Base-by-base conservation (phyloP, 2,329 filamentous ascomycete species). In the Seiridium cupressi region DNA sequence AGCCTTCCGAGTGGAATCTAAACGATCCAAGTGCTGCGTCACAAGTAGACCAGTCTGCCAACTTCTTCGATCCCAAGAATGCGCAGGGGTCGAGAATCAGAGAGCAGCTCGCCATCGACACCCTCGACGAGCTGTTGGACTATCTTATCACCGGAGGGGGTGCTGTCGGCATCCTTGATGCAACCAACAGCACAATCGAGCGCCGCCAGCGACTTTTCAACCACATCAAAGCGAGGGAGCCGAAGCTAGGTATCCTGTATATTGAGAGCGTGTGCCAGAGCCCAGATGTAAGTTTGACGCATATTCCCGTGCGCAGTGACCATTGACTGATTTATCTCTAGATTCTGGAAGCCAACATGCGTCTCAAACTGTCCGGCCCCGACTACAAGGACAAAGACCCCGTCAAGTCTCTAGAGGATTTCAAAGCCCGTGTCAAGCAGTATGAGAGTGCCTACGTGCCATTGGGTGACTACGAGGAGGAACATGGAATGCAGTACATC, bases 351-450 rank as follows among this genome's bases (percentile, higher is more conserved):
- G 92, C 93, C 18, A 98, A 98, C 71, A 98, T 98, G 93, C 92
- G 94, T 35, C 80, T 98, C 63, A 98, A 98, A 80, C 86, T 98
- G 5, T 96, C 92, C 3, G 95, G 95, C 0, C 95, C 95, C 0
- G 95, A 99, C 74, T 99, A 99, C 79, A 92, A 90, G 69, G 92
- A 92, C 72, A 96, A 97, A 76, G 94, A 99, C 68, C 94, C 95
- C 0, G 78, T 86, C 59, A 87, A 90, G 70, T 93, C 95, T 1
- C 80, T 98, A 47, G 87, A 84, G 40, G 95, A 99, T 72, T 99
- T 99, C 81, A 96, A 91, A 78, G 89, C 91, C 75, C 91, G 95
- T 62, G 93, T 99, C 11, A 88, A 86, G 57, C 91, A 96, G 9
- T 99, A 99, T 69, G 92, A 97, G 74, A 96, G 93, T 70, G 93